Conservation (phyloP, 208 protist genomes). For the Novymonas esmeraldas region DNA sequence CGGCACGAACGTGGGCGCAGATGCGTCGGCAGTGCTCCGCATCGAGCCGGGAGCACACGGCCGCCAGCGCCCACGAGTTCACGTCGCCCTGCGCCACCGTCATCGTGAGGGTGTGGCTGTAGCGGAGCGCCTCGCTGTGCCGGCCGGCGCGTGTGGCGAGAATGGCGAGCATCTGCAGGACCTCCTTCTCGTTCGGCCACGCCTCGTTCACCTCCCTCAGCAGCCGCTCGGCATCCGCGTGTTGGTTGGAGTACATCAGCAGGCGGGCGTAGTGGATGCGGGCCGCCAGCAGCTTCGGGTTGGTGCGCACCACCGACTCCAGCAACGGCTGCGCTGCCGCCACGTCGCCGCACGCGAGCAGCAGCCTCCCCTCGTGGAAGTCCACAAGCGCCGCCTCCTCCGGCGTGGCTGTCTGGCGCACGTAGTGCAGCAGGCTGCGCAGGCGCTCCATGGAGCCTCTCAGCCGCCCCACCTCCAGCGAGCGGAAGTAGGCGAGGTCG, state of each 20-base stretch:
- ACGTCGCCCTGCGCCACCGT: slow-evolving; percentile 69
- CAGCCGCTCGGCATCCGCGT: slow-evolving; percentile 51
- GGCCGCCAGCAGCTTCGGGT: slow-evolving; percentile 70
- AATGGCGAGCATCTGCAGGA: slow-evolving; percentile 77
- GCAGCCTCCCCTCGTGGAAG: slow-evolving; percentile 81
- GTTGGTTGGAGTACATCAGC: slow-evolving; percentile 50
- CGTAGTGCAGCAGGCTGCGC: slow-evolving; percentile 52
- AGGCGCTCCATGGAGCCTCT: slow-evolving; percentile 40
- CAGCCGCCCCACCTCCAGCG: slow-evolving; percentile 38
- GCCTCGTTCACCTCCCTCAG: slow-evolving; percentile 61
- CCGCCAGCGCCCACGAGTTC: slow-evolving; percentile 61
- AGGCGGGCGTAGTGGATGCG: slow-evolving; percentile 77
- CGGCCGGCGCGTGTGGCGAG: slow-evolving; percentile 55
- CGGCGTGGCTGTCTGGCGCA: slow-evolving; percentile 42
- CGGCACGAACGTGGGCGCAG: slow-evolving; percentile 41
- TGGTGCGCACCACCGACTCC: slow-evolving; percentile 55
- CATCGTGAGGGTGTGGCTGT: slow-evolving; percentile 61
- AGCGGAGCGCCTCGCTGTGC: slow-evolving; percentile 68
- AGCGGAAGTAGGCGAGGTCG: slow-evolving; percentile 84
- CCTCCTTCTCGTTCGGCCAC: slow-evolving; percentile 76
- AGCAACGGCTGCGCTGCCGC: slow-evolving; percentile 55
- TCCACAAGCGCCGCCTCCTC: slow-evolving; percentile 74
- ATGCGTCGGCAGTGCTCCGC: slow-evolving; percentile 42
- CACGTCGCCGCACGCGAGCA: slow-evolving; percentile 60
- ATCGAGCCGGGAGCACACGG: slow-evolving; percentile 78